A percentile compares a stretch with the other conserved stretches of the same genome.
Evolutionary conservation across 148 eudicot genomes (phyloP).

Genomic region (Diospyros lotus): DNA sequence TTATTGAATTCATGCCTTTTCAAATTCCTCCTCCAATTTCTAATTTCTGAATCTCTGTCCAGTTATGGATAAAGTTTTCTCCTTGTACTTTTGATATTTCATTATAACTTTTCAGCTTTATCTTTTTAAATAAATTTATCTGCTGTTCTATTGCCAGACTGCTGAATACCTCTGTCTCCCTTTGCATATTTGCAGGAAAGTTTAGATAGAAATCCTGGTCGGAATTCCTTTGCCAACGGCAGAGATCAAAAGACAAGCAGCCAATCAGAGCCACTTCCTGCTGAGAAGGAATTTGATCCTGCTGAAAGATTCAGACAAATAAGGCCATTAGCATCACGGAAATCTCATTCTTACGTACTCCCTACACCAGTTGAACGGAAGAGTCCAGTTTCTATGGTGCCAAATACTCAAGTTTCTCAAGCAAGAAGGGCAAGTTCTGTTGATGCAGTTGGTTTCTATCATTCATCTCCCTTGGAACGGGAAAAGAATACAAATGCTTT

Average conservation of each 20-base stretch:
- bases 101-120: not conserved
- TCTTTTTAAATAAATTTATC: too few species aligned
- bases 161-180: not conserved
- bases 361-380: conserved; percentile 74
- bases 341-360: conserved; percentile 44
- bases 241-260: conserved; percentile 42
- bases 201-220: conserved; percentile 20
- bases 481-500: conserved; percentile 33
- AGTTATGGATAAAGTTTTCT: not conserved
- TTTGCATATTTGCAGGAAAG: conserved; percentile 37
- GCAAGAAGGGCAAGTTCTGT: conserved; percentile 26
- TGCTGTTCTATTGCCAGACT: not conserved
- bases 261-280: conserved; percentile 73
- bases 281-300: conserved; percentile 52
- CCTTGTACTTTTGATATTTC: not conserved
- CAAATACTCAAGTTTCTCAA: conserved; percentile 30
- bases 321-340: conserved; percentile 44
- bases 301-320: conserved; percentile 47
- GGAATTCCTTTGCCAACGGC: conserved; percentile 25
- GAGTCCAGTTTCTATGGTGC: conserved; percentile 26
- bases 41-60: not conserved
- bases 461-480: conserved; percentile 46
- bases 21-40: not conserved
- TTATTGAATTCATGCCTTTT: not conserved
- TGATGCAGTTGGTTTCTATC: conserved; percentile 21